These are phyloP conservation scores for Rhizopus arrhizus DNA, from an alignment of 371 early-diverging fungal genomes.

Conservation along the genomic window DNA sequence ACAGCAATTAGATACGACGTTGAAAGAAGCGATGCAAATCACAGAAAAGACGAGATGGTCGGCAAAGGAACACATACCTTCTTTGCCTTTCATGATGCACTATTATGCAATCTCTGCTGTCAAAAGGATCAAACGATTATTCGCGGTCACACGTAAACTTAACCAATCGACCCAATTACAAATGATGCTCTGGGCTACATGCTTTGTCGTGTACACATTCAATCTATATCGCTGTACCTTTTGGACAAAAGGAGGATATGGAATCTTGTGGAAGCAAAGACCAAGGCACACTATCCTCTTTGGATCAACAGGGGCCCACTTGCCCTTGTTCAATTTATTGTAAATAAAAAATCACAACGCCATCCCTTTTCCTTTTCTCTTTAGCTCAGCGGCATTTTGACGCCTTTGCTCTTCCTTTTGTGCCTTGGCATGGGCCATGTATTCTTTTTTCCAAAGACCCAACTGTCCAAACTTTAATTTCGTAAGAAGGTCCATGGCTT, in stretches of 20 bases:
- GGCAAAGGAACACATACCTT: no score
- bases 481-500: slow-evolving; percentile 61
- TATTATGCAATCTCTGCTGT: no score
- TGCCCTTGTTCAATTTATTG: background rate
- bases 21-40: no score
- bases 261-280: slow-evolving; percentile 11
- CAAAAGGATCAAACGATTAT: background rate
- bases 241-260: slow-evolving; percentile 5
- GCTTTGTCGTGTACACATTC: background rate
- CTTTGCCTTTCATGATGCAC: no score
- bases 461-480: slow-evolving; percentile 51
- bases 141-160: slow-evolving; percentile 22
- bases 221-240: background rate
- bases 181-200: slow-evolving; percentile 15
- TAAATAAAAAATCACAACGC: no score
- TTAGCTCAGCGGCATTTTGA: no score
- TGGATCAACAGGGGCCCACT: slow-evolving; percentile 8
- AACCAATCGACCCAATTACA: slow-evolving; percentile 12
- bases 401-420: background rate
- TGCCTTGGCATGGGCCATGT: background rate
- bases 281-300: background rate
- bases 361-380: background rate
- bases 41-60: no score
- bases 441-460: slow-evolving; percentile 28
- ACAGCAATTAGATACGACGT: no score